Evolutionary conservation across 192 early-diverging fungal genomes (phyloP), one percentile per base, ranked within the genome.

Genomic region (Entophlyctis luteolus): DNA sequence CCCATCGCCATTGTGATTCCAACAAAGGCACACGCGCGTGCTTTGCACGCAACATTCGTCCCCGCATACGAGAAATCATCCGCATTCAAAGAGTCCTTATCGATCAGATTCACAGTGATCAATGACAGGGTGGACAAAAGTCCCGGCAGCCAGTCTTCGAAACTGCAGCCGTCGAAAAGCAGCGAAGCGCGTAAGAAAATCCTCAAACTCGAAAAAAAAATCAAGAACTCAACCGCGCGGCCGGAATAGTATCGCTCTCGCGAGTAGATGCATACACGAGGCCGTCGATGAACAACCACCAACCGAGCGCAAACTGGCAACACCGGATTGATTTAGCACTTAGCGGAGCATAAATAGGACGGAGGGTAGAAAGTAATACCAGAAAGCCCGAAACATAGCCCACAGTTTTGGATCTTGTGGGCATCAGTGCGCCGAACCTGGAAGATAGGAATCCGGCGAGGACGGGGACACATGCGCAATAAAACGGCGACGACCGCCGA

Each of bases 231-330:
- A n/a, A n/a, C n/a, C n/a, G n/a, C 28, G 18, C 38, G 12, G 22
- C 54, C 28, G 72, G 58, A 23, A 45, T n/a, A 31, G 6, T 35
- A 23, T 27, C 33, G 0, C 16, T 20, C 16, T 72, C 50, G 16
- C 65, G 71, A 4, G 71, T 70, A 3, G 60, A 23, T 31, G 67
- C 55, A 52, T 62, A 82, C 27, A 63, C 60, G 27, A 71, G 59
- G 4, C 76, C 81, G 69, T 82, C 81, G 48, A 82, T 75, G 56
- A 82, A 82, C 1, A 77, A 25, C 81, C 81, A 82, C 81, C 81
- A 82, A 3, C 62, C 81, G 1, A 82, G 2, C 2, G 77, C 75
- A 71, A 82, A 82, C 70, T 75, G 58, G 59, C 3, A 1, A 48
- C 8, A 18, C 67, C n/a, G n/a, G 49, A 2, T 32, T 4, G 2